Conservation (phyloP, 2,329 filamentous ascomycete species). For the Periconia macrospinosa region DNA sequence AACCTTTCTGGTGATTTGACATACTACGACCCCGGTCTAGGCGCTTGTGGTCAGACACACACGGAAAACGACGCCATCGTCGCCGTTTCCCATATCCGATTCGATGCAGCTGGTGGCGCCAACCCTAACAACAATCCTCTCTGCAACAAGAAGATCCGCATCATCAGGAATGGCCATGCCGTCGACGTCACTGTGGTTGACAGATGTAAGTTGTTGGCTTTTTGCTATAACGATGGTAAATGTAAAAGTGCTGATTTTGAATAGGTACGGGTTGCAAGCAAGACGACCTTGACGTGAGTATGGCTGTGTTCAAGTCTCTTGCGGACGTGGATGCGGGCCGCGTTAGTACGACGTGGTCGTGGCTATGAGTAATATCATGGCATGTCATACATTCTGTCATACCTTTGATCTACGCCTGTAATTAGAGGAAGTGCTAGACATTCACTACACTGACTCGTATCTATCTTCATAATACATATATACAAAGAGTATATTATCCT, state of each 20-base stretch:
- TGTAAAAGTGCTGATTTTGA: neutral
- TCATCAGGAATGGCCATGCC: constrained; percentile 55
- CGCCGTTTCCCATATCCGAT: constrained; percentile 68
- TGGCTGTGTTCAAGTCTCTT: neutral
- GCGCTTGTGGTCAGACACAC: constrained; percentile 68
- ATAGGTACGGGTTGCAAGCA: neutral
- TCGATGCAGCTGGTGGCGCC: constrained; percentile 58
- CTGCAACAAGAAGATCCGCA: constrained; percentile 68
- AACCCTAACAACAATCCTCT: constrained; percentile 65
- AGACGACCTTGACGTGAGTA: neutral
- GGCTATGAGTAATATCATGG: neutral
- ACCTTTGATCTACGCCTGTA: neutral
- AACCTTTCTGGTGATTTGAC: constrained; percentile 62
- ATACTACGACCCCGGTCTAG: constrained; percentile 68
- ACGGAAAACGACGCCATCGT: constrained; percentile 61
- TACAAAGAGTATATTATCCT: too few species aligned
- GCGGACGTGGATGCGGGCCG: neutral
- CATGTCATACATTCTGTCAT: neutral
- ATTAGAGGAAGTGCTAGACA: neutral
- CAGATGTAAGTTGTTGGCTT: constrained; percentile 54
- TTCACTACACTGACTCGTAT: neutral
- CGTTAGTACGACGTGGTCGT: neutral
- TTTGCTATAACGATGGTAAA: neutral
- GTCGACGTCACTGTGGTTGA: constrained; percentile 70
- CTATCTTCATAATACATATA: neutral